Evolutionary conservation across 177 flowering plant genomes (phyloP).

Genomic region (Vitis hybrid): DNA sequence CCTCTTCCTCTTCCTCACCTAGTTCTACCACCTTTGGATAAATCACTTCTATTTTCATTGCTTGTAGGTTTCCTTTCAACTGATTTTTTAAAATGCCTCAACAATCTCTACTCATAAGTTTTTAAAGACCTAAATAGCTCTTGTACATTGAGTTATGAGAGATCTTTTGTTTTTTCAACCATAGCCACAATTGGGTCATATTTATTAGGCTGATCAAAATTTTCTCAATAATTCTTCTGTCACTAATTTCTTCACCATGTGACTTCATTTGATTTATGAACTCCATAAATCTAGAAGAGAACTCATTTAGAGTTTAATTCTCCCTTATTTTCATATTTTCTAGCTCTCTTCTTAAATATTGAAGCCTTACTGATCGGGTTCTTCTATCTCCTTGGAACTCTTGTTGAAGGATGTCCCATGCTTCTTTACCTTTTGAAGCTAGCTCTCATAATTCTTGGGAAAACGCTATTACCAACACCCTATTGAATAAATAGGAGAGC

Average conservation of each 20-base stretch:
- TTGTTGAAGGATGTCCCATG: not conserved
- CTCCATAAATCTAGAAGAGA: not conserved
- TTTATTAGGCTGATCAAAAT: not conserved
- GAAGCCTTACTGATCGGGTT: not conserved
- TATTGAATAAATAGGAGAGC: too few relatives aligned
- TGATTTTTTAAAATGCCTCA: not conserved
- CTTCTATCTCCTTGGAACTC: not conserved
- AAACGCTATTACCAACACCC: too few relatives aligned
- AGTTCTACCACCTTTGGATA: not conserved
- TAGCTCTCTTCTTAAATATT: not conserved
- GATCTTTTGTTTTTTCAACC: not conserved
- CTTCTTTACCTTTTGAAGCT: not conserved
- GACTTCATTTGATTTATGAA: not conserved
- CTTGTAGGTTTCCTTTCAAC: not conserved
- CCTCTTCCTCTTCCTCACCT: not conserved
- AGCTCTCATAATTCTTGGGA: too few relatives aligned
- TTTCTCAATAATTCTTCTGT: not conserved
- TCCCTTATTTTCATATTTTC: not conserved
- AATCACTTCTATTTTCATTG: too few relatives aligned
- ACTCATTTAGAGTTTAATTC: not conserved
- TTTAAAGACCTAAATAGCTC: not conserved
- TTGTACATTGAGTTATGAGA: not conserved
- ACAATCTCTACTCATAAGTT: not conserved
- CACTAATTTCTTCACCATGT: not conserved
- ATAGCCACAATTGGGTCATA: not conserved